Conservation (phyloP, 2,329 filamentous ascomycete species). For the Alternaria dauci region DNA sequence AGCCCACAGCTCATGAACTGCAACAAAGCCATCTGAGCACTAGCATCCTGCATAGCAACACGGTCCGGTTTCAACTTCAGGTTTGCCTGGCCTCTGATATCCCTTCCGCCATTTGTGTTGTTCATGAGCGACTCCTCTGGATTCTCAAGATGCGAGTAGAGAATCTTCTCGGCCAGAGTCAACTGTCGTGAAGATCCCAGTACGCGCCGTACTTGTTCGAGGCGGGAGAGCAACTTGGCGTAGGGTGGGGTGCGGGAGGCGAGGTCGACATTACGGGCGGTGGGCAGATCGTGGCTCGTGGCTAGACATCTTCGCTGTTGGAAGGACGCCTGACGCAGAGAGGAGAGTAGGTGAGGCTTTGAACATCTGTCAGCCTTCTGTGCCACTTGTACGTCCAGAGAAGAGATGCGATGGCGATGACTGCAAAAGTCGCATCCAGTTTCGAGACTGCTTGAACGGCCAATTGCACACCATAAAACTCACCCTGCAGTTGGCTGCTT, state of each 20-base stretch:
- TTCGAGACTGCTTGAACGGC: neutral
- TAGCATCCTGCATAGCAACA: slow-evolving; percentile 99
- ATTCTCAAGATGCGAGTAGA: slow-evolving; percentile 93
- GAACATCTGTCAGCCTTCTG: slow-evolving; percentile 8
- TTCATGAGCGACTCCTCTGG: slow-evolving; percentile 86
- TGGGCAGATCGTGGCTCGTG: slow-evolving; percentile 40
- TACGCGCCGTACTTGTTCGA: slow-evolving; percentile 77
- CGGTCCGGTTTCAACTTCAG: slow-evolving; percentile 97
- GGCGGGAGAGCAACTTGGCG: slow-evolving; percentile 78
- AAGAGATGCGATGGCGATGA: slow-evolving; percentile 5
- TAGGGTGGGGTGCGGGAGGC: slow-evolving; percentile 77
- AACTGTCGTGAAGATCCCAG: slow-evolving; percentile 71
- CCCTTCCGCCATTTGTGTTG: slow-evolving; percentile 81
- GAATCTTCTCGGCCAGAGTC: slow-evolving; percentile 95
- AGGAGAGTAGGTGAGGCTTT: slow-evolving; percentile 38
- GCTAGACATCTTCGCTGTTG: slow-evolving; percentile 42
- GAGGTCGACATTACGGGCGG: slow-evolving; percentile 48
- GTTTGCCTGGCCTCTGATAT: slow-evolving; percentile 87
- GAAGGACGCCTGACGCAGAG: slow-evolving; percentile 25
- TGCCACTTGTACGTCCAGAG: neutral
- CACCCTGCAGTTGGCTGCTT: slow-evolving; percentile 45
- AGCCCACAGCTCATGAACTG: slow-evolving; percentile 99
- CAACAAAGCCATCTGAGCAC: slow-evolving; percentile 95
- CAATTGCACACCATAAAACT: slow-evolving; percentile 17
- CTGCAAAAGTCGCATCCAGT: neutral